phyloP scores from a whole-genome alignment of 768 basidiomycete genomes.

The Lactarius vividus region DNA sequence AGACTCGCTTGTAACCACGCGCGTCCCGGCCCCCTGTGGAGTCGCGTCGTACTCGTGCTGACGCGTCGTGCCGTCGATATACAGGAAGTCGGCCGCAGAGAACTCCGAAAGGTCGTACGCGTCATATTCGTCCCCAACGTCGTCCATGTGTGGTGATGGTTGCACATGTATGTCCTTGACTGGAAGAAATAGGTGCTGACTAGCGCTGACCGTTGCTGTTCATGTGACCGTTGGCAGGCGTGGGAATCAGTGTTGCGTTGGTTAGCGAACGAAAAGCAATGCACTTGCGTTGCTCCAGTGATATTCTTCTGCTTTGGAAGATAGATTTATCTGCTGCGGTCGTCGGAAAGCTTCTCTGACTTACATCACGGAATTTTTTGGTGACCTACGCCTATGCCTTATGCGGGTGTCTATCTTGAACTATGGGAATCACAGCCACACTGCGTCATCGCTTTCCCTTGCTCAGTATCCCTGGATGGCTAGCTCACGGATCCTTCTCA shows the following conservation, averaged over 20 bases:
- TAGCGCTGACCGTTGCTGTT: neutral
- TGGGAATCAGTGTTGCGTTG: neutral
- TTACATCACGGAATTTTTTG: neutral
- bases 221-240: neutral
- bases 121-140: conserved; percentile 23
- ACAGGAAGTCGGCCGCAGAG: conserved; percentile 20
- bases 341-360: neutral
- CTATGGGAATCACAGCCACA: neutral
- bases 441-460: too few relatives aligned
- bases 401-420: neutral
- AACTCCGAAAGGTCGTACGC: conserved; percentile 29
- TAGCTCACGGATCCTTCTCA: neutral
- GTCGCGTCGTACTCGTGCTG: conserved; percentile 1
- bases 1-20: conserved; percentile 1
- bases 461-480: neutral
- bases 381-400: neutral
- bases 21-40: neutral
- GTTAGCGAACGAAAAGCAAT: too few relatives aligned
- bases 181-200: neutral
- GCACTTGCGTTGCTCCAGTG: too few relatives aligned
- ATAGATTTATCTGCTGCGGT: too few relatives aligned
- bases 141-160: conserved; percentile 11
- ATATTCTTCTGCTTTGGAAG: too few relatives aligned
- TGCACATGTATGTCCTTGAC: neutral
- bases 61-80: conserved; percentile 18